Conservation (phyloP, 2,329 filamentous ascomycete species). For the Neospermospora avenae region DNA sequence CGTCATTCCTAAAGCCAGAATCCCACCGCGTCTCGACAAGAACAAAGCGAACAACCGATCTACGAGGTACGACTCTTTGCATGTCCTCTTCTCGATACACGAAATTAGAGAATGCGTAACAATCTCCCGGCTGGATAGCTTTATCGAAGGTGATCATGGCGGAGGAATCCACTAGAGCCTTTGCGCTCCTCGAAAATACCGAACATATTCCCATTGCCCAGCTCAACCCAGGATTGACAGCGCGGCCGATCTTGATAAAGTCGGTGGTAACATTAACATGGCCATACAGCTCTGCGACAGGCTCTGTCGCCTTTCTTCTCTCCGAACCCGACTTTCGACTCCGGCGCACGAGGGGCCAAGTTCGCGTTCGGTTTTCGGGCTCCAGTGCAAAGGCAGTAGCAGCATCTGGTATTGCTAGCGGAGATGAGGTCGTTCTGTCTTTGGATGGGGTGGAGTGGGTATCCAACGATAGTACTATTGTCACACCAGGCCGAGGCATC, state of each 20-base stretch:
- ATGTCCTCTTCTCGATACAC: not conserved
- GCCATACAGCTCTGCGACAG: slow-evolving; percentile 81
- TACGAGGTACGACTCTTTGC: too few relatives aligned
- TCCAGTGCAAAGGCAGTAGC: slow-evolving; percentile 67
- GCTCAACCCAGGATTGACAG: slow-evolving; percentile 47
- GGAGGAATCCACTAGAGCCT: slow-evolving; percentile 11
- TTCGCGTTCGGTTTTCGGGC: slow-evolving; percentile 73
- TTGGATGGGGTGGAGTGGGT: slow-evolving; percentile 67
- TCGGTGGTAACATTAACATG: slow-evolving; percentile 82
- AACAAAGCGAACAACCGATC: not conserved
- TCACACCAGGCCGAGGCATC: slow-evolving; percentile 48
- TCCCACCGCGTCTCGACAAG: not conserved
- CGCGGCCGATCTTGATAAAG: slow-evolving; percentile 49
- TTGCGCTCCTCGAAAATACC: slow-evolving; percentile 24
- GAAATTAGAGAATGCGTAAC: not conserved
- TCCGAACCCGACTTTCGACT: slow-evolving; percentile 82
- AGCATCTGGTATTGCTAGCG: slow-evolving; percentile 67
- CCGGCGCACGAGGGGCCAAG: slow-evolving; percentile 72
- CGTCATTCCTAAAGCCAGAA: slow-evolving; percentile 7
- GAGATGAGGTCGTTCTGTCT: slow-evolving; percentile 69
- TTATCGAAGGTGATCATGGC: slow-evolving; percentile 21
- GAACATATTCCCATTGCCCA: slow-evolving; percentile 52
- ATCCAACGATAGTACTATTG: slow-evolving; percentile 33
- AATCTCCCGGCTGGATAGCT: slow-evolving; percentile 5
- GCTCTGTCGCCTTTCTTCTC: slow-evolving; percentile 73